These are phyloP conservation scores for Ogataea ganodermae DNA, from an alignment of 805 yeast genomes.

Conservation along the genomic window DNA sequence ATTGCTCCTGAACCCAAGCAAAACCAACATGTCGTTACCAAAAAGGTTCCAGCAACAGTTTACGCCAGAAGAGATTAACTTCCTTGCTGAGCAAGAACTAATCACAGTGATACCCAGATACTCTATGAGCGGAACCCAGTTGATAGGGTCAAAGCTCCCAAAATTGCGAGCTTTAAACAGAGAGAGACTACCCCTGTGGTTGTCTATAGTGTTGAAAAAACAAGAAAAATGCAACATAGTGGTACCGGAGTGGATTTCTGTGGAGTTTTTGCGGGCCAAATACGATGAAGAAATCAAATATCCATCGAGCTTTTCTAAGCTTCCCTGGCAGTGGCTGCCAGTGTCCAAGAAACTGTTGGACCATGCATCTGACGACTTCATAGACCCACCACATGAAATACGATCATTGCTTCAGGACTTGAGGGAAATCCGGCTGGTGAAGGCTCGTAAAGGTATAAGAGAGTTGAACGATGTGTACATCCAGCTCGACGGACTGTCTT, in stretches of 20 bases:
- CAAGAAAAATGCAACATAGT: constrained; percentile 86
- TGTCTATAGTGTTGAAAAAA: constrained; percentile 77
- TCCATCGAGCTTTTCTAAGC: constrained; percentile 58
- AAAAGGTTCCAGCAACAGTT: constrained; percentile 53
- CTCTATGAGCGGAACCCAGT: constrained; percentile 60
- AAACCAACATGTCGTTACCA: constrained; percentile 61
- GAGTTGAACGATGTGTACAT: constrained; percentile 81
- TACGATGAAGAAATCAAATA: constrained; percentile 67
- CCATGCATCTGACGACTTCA: constrained; percentile 74
- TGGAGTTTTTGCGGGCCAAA: constrained; percentile 51
- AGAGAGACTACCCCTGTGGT: constrained; percentile 78
- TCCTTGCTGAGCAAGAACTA: constrained; percentile 78
- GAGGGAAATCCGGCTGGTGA: constrained; percentile 77
- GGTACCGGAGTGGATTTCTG: constrained; percentile 81
- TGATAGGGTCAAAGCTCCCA: constrained; percentile 64
- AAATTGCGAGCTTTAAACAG: constrained; percentile 66
- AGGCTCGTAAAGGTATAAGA: constrained; percentile 76
- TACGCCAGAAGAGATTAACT: constrained; percentile 76
- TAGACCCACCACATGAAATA: constrained; percentile 69
- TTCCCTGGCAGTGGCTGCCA: constrained; percentile 93
- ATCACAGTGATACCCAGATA: constrained; percentile 80
- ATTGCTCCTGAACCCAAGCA: not conserved
- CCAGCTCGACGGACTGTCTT: constrained; percentile 77
- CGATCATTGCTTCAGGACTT: constrained; percentile 77
- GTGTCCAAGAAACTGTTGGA: constrained; percentile 67